A percentile compares a stretch with the other conserved stretches of the same genome.
These are phyloP conservation scores for Aspergillus fumigatus DNA, from an alignment of 2,329 filamentous ascomycete genomes.

Conservation along the genomic window DNA sequence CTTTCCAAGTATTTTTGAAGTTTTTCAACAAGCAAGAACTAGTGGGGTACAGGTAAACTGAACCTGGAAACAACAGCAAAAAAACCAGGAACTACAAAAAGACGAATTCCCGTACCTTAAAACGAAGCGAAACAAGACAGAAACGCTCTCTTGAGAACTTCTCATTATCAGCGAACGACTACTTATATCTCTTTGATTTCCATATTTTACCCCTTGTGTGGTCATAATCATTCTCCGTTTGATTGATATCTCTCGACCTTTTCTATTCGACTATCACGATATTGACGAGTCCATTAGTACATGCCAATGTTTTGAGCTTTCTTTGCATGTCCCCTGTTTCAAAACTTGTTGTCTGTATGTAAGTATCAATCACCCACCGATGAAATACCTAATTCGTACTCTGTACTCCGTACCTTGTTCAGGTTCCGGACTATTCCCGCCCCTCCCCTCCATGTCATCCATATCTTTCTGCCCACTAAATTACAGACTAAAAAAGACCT, in stretches of 20 bases:
- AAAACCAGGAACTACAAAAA: background rate
- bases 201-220: background rate
- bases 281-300: slow-evolving; percentile 13
- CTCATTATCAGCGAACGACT: background rate
- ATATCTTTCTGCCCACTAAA: background rate
- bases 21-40: background rate
- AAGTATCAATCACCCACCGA: background rate
- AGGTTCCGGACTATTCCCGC: background rate
- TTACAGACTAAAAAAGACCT: background rate
- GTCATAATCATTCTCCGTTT: slow-evolving; percentile 7
- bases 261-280: slow-evolving; percentile 14
- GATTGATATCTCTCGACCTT: slow-evolving; percentile 4
- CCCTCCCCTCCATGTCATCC: background rate
- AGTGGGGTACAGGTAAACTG: background rate
- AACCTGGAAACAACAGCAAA: background rate
- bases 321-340: slow-evolving; percentile 16
- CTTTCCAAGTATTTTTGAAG: background rate
- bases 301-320: slow-evolving; percentile 18
- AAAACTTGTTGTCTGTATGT: slow-evolving; percentile 17
- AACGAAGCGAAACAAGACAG: background rate
- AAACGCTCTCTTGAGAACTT: background rate
- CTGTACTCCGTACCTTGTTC: background rate
- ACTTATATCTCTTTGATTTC: background rate
- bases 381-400: slow-evolving; percentile 1
- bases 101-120: background rate